Conservation (phyloP, 192 early-diverging fungal genomes). For the Entophlyctis luteolus region DNA sequence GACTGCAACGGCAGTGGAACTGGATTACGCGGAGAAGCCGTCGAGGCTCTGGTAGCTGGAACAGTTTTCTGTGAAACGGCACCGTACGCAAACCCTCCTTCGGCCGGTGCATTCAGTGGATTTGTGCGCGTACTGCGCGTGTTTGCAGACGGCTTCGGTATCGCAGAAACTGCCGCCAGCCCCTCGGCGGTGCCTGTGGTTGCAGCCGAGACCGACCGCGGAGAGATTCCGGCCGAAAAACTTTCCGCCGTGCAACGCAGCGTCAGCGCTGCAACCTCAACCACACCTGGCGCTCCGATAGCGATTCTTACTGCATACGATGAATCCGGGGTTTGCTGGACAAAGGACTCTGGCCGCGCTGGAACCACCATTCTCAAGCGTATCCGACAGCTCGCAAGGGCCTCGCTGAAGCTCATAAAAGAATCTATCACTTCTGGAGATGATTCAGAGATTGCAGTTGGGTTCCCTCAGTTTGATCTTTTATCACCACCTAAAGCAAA, state of each 20-base stretch:
- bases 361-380: constrained; percentile 57
- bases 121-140: constrained; percentile 74
- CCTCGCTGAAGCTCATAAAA: constrained; percentile 57
- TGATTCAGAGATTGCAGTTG: constrained; percentile 44
- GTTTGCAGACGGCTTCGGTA: constrained; percentile 72
- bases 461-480: not conserved
- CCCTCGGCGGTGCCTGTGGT: too few relatives aligned
- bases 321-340: constrained; percentile 58
- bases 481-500: not conserved
- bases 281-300: constrained; percentile 44
- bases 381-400: constrained; percentile 61
- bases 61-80: constrained; percentile 65
- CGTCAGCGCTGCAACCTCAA: constrained; percentile 38
- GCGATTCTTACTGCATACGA: constrained; percentile 67
- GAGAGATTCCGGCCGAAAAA: constrained; percentile 45
- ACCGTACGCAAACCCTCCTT: constrained; percentile 49
- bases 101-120: constrained; percentile 60
- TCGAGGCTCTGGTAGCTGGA: constrained; percentile 69
- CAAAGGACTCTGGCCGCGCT: constrained; percentile 47
- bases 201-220: constrained; percentile 71
- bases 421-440: constrained; percentile 31
- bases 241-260: constrained; percentile 27
- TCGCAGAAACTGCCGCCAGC: constrained; percentile 55
- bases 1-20: too few relatives aligned
- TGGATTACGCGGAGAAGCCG: constrained; percentile 64